phyloP scores from a whole-genome alignment of 306 rosid genomes.

The Cyamopsis tetragonoloba region DNA sequence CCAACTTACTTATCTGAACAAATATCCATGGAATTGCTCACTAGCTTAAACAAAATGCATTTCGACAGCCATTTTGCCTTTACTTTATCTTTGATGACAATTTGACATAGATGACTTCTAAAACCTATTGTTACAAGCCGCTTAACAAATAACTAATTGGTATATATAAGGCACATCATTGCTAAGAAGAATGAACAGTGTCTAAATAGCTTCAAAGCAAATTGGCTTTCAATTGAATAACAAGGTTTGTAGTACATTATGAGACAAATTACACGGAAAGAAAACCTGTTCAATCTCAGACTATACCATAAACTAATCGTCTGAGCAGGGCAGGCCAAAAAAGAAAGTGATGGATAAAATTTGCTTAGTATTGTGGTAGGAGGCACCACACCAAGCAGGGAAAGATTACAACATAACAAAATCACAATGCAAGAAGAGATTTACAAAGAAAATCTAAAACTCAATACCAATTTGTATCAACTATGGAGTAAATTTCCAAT shows the following conservation, averaged over 20 bases:
- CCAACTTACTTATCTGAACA: neutral
- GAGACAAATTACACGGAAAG: neutral
- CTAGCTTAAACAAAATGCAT: too few species aligned
- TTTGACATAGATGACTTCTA: too few species aligned
- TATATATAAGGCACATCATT: neutral
- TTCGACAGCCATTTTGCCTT: too few species aligned
- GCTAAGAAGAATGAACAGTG: neutral
- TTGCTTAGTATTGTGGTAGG: neutral
- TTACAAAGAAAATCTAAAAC: conserved; percentile 25
- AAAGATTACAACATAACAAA: conserved; percentile 15
- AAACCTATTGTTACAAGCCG: too few species aligned
- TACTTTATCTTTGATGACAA: too few species aligned
- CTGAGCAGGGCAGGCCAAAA: neutral
- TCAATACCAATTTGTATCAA: conserved; percentile 24
- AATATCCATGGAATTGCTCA: too few species aligned
- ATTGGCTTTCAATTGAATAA: neutral
- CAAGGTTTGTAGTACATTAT: neutral
- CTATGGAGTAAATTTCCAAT: conserved; percentile 28
- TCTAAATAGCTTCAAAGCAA: neutral
- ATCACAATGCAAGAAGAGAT: conserved; percentile 8
- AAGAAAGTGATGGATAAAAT: neutral
- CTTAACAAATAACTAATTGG: neutral
- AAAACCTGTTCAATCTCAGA: neutral
- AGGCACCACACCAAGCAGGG: neutral
- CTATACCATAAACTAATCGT: too few species aligned